phyloP scores from a whole-genome alignment of 345 rosid genomes.

The Rhizophora mangle region DNA sequence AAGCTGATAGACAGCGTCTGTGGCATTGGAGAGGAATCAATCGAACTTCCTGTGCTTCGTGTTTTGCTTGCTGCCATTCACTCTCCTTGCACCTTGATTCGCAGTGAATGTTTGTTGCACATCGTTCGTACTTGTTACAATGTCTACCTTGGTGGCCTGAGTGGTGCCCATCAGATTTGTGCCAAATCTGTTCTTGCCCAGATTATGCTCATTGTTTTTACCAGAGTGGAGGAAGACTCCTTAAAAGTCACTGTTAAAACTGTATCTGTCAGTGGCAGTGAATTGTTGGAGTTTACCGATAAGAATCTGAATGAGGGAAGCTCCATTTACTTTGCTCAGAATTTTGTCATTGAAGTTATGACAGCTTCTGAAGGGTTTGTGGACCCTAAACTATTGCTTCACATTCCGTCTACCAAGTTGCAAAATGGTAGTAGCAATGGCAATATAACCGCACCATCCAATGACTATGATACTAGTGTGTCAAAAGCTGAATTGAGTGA shows the following conservation, averaged over 20 bases:
- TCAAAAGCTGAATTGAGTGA: slow-evolving; percentile 23
- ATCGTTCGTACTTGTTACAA: slow-evolving; percentile 89
- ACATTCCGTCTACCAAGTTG: slow-evolving; percentile 20
- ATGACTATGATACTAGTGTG: slow-evolving; percentile 20
- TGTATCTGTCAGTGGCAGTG: slow-evolving; percentile 43
- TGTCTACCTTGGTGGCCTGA: slow-evolving; percentile 76
- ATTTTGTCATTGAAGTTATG: slow-evolving; percentile 64
- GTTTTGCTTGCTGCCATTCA: slow-evolving; percentile 74
- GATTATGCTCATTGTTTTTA: slow-evolving; percentile 67
- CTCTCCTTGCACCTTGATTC: slow-evolving; percentile 63
- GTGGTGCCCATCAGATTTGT: slow-evolving; percentile 87
- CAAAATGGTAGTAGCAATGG: slow-evolving; percentile 37
- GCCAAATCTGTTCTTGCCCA: slow-evolving; percentile 90
- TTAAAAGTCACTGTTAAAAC: slow-evolving; percentile 47
- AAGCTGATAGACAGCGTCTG: slow-evolving; percentile 48
- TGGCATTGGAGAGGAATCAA: slow-evolving; percentile 68
- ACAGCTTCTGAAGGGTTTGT: slow-evolving; percentile 59
- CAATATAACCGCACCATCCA: background rate
- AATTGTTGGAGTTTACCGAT: slow-evolving; percentile 73
- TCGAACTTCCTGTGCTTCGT: slow-evolving; percentile 70
- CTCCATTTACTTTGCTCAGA: slow-evolving; percentile 73
- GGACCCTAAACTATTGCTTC: slow-evolving; percentile 38
- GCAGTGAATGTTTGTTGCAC: slow-evolving; percentile 74
- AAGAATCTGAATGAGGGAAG: slow-evolving; percentile 88
- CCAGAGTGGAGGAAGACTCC: slow-evolving; percentile 69